Conservation (phyloP, 176 grass and related monocot species). For the Aegilops umbellulata region DNA sequence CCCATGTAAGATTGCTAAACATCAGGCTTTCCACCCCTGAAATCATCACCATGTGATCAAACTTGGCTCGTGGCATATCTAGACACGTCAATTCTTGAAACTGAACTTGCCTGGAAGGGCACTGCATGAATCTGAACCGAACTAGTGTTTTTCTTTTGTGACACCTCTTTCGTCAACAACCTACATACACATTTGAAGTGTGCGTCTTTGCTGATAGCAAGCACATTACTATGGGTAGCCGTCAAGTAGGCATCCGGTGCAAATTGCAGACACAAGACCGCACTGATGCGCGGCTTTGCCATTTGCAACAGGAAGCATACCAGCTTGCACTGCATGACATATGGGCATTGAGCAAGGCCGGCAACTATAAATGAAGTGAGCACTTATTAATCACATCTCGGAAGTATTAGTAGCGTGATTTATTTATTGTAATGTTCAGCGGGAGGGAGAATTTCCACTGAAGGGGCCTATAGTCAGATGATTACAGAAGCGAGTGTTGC, state of each 20-base stretch:
- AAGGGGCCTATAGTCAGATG: neutral
- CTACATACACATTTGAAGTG: neutral
- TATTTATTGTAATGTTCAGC: too few species aligned
- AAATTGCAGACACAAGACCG: neutral
- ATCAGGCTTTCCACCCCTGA: neutral
- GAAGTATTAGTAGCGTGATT: neutral
- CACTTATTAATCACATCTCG: neutral
- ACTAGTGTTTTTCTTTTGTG: neutral
- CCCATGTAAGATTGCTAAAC: neutral
- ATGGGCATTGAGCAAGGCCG: neutral
- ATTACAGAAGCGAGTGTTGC: neutral
- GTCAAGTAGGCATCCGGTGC: neutral
- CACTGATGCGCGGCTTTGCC: neutral
- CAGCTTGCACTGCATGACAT: neutral
- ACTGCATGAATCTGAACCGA: slow-evolving; percentile 1
- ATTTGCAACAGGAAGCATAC: slow-evolving; percentile 13
- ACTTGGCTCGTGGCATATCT: neutral
- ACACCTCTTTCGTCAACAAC: neutral
- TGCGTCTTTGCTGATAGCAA: neutral
- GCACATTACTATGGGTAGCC: neutral
- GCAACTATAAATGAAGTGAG: neutral
- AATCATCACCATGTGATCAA: neutral
- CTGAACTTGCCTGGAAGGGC: neutral
- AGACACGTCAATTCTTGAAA: neutral
- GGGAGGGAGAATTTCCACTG: too few species aligned